Evolutionary conservation across 192 early-diverging fungal species (phyloP), one percentile per base, ranked within the genome.

Genomic region (Backusella australiensis): DNA sequence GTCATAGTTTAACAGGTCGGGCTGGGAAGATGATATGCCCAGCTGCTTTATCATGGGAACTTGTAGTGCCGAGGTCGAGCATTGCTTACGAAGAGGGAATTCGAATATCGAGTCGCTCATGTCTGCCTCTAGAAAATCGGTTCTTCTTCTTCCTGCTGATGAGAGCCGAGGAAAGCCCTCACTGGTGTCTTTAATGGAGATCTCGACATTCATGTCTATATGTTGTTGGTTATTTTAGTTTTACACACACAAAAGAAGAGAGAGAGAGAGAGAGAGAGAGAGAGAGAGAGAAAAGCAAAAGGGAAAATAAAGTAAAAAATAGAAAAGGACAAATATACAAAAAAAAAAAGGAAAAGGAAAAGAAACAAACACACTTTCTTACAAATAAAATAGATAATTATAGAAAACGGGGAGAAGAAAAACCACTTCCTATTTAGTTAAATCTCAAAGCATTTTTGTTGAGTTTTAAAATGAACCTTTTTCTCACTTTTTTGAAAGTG

Each of bases 41-140:
- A 59, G 2, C 12, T 42, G 41, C 3, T 71, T 17, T 2, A 38
- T 6, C 38, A 32, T 21, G 21, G 38, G 38, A 0, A 46, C 26
- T 32, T 46, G 70, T 17, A 71, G 23, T 0, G 70, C 38, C 6
- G 70, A 71, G 44, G 70, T 75, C 9, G 73, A 75, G 19, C 23
- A 59, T 67, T 75, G 73, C 46, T 75, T 75, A 19, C 73, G 35
- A 19, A 75, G 23, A 7, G 73, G 35, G 26, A 59, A 42, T 34
- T 75, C 42, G 2, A 42, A 36, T n/a, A 59, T 19, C 6, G 73
- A 75, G 32, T 75, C 73, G 26, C 73, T 75, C 39, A 75, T 75
- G 32, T 75, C 73, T 66, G 73, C 34, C 34, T 75, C 73, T 49
- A 44, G 26, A n/a, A 46, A 42, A 19, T 42, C 70, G 21, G 53